Evolutionary conservation across 2,329 filamentous ascomycete species (phyloP).

Genomic region (Thielaviopsis punctulata): DNA sequence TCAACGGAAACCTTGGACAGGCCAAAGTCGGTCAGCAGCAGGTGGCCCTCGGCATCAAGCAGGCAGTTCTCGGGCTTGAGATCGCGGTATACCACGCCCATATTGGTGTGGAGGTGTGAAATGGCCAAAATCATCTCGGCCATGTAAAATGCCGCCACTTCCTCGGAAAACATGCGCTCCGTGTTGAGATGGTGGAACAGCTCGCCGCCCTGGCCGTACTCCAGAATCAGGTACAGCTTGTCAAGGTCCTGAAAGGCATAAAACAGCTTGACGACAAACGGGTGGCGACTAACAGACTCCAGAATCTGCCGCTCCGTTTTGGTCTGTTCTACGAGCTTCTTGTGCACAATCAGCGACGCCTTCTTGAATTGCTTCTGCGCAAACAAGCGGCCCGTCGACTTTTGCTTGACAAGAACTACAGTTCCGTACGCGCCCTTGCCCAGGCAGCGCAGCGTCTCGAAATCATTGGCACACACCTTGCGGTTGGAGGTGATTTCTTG

Average conservation of each 20-base stretch:
- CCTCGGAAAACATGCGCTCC: conserved; percentile 88
- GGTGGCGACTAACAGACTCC: conserved; percentile 89
- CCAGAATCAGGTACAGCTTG: conserved; percentile 91
- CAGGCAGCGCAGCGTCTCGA: conserved; percentile 76
- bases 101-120: conserved; percentile 76
- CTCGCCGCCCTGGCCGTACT: conserved; percentile 94
- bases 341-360: conserved; percentile 85
- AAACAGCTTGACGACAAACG: conserved; percentile 94
- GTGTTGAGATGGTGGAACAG: conserved; percentile 87
- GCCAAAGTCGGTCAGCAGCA: conserved; percentile 91
- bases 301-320: conserved; percentile 91
- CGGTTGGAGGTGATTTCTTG: conserved; percentile 25
- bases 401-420: conserved; percentile 83
- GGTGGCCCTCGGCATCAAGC: conserved; percentile 75
- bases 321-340: conserved; percentile 90
- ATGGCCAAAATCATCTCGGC: conserved; percentile 92
- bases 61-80: conserved; percentile 97
- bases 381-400: conserved; percentile 70
- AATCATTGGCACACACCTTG: conserved; percentile 87
- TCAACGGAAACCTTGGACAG: conserved; percentile 85
- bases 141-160: conserved; percentile 91
- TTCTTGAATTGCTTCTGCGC: conserved; percentile 99
- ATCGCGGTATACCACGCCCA: conserved; percentile 92
- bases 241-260: conserved; percentile 98
- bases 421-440: conserved; percentile 95